Evolutionary conservation across 1,284 basidiomycete genomes (phyloP).

Genomic region (Heliocybe sulcata): DNA sequence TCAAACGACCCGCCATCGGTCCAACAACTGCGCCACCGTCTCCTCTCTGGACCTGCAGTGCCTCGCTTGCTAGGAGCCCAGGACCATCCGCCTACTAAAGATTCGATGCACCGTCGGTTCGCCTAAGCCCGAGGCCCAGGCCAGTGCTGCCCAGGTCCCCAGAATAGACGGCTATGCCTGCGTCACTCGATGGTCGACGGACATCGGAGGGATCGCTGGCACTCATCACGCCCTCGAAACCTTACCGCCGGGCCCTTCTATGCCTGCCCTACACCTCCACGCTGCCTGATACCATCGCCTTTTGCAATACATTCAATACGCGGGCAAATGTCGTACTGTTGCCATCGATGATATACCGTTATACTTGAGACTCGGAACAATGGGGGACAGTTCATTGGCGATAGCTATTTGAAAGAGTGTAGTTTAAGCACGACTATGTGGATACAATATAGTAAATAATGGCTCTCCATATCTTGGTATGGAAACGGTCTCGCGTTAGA

Average conservation of each 20-base stretch:
- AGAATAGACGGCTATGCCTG: background rate
- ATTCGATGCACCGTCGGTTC: background rate
- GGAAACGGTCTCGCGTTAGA: too few species aligned
- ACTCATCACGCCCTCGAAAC: background rate
- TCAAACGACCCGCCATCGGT: too few species aligned
- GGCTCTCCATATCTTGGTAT: background rate
- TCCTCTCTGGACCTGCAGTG: too few species aligned
- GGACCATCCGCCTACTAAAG: too few species aligned
- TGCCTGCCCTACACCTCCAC: background rate
- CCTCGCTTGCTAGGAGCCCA: too few species aligned
- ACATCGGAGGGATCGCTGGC: background rate
- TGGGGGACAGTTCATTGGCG: too few species aligned
- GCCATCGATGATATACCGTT: background rate
- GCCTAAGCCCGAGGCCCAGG: background rate
- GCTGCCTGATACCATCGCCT: background rate
- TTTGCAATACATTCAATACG: background rate
- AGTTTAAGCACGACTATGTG: background rate
- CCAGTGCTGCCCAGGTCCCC: background rate
- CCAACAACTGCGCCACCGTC: too few species aligned
- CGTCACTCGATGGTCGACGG: background rate
- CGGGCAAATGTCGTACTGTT: too few species aligned
- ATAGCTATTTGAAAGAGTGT: background rate
- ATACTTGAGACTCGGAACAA: background rate
- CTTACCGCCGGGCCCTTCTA: background rate
- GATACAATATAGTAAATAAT: background rate